A percentile compares a stretch with the other conserved stretches of the same genome.
phyloP scores from a whole-genome alignment of 176 grass and related monocot species.

The Lolium perenne region DNA sequence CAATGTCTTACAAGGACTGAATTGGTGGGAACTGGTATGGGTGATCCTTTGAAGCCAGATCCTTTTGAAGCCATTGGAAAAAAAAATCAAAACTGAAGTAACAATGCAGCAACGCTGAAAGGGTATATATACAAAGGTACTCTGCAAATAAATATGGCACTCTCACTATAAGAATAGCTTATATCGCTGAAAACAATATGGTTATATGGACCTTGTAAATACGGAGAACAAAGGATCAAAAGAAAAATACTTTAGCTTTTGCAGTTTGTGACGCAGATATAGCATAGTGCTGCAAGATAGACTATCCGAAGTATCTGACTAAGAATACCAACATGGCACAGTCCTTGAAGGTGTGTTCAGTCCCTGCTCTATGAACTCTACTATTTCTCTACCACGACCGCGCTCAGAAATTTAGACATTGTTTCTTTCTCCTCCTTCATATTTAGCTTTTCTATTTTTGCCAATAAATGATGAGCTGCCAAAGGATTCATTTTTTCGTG shows the following conservation, averaged over 20 bases:
- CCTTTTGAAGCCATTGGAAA: conserved; percentile 70
- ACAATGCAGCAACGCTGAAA: background rate
- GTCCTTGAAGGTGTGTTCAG: too few species aligned
- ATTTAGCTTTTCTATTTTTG: too few species aligned
- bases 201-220: conserved; percentile 12
- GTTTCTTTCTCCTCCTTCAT: too few species aligned
- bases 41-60: conserved; percentile 87
- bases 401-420: too few species aligned
- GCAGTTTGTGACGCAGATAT: conserved; percentile 29
- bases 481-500: too few species aligned
- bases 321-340: too few species aligned
- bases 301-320: background rate
- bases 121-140: background rate
- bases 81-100: conserved; percentile 11
- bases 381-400: too few species aligned
- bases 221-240: background rate
- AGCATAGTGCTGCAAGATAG: background rate
- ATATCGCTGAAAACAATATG: background rate
- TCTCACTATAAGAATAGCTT: background rate
- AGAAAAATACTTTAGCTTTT: background rate
- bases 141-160: conserved; percentile 11
- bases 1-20: conserved; percentile 65
- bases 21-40: conserved; percentile 79
- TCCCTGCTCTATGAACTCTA: too few species aligned
- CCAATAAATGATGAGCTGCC: too few species aligned